phyloP scores from a whole-genome alignment of 495 filamentous ascomycete species.

The Extremus antarcticus region DNA sequence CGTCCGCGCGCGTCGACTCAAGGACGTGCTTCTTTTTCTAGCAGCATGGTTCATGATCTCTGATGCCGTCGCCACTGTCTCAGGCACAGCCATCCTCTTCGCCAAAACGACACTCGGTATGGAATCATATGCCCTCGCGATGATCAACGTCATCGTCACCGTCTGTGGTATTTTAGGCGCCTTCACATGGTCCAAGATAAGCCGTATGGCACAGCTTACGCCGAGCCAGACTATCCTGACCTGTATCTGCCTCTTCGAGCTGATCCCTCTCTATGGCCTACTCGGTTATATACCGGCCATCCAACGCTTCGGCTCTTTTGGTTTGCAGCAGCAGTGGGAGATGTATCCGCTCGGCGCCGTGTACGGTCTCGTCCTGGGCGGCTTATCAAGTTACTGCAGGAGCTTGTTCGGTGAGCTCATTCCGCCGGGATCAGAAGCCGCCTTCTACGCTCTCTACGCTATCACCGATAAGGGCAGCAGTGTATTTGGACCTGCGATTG shows the following conservation, averaged over 20 bases:
- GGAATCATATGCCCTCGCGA: slow-evolving; percentile 73
- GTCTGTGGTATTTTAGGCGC: slow-evolving; percentile 73
- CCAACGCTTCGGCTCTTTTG: slow-evolving; percentile 59
- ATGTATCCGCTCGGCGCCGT: slow-evolving; percentile 83
- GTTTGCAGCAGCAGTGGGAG: slow-evolving; percentile 87
- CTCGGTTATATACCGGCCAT: slow-evolving; percentile 81
- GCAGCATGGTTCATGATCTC: slow-evolving; percentile 88
- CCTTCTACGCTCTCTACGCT: slow-evolving; percentile 92
- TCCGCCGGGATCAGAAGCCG: slow-evolving; percentile 85
- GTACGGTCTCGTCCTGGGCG: slow-evolving; percentile 88
- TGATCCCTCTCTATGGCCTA: slow-evolving; percentile 86
- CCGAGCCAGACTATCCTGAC: slow-evolving; percentile 82
- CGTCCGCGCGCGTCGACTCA: slow-evolving; percentile 63
- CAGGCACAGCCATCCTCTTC: slow-evolving; percentile 88
- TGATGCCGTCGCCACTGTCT: slow-evolving; percentile 89
- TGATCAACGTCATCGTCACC: slow-evolving; percentile 89
- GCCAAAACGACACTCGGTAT: slow-evolving; percentile 89
- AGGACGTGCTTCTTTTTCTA: slow-evolving; percentile 81
- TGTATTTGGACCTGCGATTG: slow-evolving; percentile 87
- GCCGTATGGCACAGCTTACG: slow-evolving; percentile 48
- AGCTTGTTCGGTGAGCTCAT: slow-evolving; percentile 87
- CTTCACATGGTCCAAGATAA: slow-evolving; percentile 77
- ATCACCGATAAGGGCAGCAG: slow-evolving; percentile 97
- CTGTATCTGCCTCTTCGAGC: slow-evolving; percentile 79
- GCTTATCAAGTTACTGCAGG: slow-evolving; percentile 85